Percentiles rank a stretch among this genome's conserved stretches.
Evolutionary conservation across 192 early-diverging fungal genomes (phyloP).

Genomic region (Cetraspora pellucida): DNA sequence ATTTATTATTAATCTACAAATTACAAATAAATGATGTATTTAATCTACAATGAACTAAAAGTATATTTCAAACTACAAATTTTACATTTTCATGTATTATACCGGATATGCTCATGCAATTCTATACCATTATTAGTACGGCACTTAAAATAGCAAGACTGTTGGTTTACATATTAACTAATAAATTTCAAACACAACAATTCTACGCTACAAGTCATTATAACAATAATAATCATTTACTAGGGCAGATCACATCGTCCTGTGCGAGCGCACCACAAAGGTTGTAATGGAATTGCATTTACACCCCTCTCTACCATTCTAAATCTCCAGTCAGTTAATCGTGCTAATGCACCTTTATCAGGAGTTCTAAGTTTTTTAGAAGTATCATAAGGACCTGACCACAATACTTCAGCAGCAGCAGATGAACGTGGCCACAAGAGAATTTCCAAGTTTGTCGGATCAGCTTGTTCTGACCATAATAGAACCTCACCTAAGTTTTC

Average conservation of each 20-base stretch:
- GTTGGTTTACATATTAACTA: no score
- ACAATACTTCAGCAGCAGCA: slow-evolving; percentile 70
- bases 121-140: no score
- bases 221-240: no score
- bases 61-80: no score
- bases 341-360: slow-evolving; percentile 59
- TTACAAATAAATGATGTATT: no score
- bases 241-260: slow-evolving; percentile 10
- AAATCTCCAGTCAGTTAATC: slow-evolving; percentile 75
- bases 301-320: slow-evolving; percentile 69
- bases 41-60: no score
- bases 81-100: no score
- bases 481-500: slow-evolving; percentile 52
- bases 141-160: no score
- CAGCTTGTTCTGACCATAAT: slow-evolving; percentile 75
- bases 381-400: slow-evolving; percentile 62
- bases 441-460: slow-evolving; percentile 63
- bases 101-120: no score
- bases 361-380: slow-evolving; percentile 14
- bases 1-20: no score
- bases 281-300: slow-evolving; percentile 70
- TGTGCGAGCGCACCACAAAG: slow-evolving; percentile 64
- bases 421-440: slow-evolving; percentile 74
- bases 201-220: no score
- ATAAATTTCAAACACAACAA: no score